These are phyloP conservation scores for Podospora bellae-mahoneyi DNA, from an alignment of 495 filamentous ascomycete species.

Conservation along the genomic window DNA sequence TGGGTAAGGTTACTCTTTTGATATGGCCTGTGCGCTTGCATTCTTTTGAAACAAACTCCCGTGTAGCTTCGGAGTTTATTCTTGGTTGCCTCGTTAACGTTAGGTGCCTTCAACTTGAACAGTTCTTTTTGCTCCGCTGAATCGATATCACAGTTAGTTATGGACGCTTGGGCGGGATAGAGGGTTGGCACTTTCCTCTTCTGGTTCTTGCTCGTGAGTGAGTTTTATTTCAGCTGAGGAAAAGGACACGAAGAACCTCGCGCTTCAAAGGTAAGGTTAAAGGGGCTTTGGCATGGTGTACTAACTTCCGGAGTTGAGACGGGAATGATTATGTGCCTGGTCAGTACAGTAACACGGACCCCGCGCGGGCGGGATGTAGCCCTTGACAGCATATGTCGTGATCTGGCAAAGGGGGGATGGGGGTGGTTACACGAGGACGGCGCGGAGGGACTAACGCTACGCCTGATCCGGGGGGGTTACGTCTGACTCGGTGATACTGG, in stretches of 20 bases:
- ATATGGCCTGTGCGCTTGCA: neutral
- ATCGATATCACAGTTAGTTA: neutral
- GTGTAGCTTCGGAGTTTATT: neutral
- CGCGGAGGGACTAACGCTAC: no score
- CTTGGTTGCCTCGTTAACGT: neutral
- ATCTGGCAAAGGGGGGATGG: no score
- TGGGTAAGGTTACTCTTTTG: neutral
- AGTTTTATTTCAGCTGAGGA: neutral
- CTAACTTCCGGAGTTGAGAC: neutral
- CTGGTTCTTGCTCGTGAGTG: neutral
- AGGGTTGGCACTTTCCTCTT: no score
- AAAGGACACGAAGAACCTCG: neutral
- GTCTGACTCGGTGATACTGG: no score
- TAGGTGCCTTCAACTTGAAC: neutral
- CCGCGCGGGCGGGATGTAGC: no score
- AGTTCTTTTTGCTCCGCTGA: no score
- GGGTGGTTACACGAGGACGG: no score
- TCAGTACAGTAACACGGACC: no score
- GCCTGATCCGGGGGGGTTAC: no score
- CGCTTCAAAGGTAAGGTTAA: neutral
- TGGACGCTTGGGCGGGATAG: no score
- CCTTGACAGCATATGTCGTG: no score
- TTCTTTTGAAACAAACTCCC: neutral
- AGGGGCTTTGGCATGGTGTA: neutral
- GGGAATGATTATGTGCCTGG: neutral